Evolutionary conservation across 352 stramenopile species (phyloP), one percentile per base, ranked within the genome.

Genomic region (Phytophthora tentaculata): DNA sequence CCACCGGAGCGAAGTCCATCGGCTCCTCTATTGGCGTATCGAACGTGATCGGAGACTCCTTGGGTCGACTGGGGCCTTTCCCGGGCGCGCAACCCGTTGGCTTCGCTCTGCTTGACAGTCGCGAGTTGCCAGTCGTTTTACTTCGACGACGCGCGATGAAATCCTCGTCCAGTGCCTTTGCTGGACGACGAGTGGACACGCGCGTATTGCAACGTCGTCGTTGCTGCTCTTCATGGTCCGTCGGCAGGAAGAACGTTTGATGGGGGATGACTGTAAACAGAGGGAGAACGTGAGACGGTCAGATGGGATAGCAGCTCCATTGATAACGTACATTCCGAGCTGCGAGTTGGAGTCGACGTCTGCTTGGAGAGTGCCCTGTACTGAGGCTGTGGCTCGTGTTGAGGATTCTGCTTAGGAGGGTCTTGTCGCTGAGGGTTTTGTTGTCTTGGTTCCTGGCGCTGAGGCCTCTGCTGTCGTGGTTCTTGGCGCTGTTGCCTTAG

Each of bases 81-180:
- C 43, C n/a, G 12, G 56, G 56, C 6, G 50, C 60, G 49, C 43
- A 66, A 20, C 61, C 56, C 9, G 56, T 74, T 44, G 66, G 52
- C 23, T 67, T 62, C 22, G 66, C 66, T 74, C 65, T 64, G 16
- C 29, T 59, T 32, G 64, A 71, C 43, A 73, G 32, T 28, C 56
- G 67, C 22, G 71, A 74, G 32, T 74, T 78, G 0, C 61, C 66
- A 32, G 66, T 75, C 28, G 62, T 73, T 41, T 39, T 53, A 65
- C 62, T 76, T 23, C 55, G 63, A 2, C 63, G 59, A 43, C 63
- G 72, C 22, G 23, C n/a, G 23, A 69, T 20, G 14, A 73, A 61
- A 10, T 65, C 43, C 22, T 68, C 47, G 9, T 58, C 35, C 32
- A 50, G 19, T 55, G 32, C 24, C 22, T 56, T 69, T 32, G 17